Conservation (phyloP, 2,329 filamentous ascomycete genomes). For the Fusarium sp. region DNA sequence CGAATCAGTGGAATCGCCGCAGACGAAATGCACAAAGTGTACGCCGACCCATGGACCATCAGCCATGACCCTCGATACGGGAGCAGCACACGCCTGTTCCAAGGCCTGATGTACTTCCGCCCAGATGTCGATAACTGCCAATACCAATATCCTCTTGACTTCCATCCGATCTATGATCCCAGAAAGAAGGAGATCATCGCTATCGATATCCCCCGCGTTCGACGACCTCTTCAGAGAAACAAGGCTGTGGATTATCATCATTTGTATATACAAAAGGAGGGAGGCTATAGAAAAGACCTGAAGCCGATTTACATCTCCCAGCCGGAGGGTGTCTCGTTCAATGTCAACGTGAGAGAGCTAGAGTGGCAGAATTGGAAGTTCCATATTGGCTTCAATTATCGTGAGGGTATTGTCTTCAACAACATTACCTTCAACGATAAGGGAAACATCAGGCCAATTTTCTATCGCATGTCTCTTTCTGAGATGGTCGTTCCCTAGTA, state of each 20-base stretch:
- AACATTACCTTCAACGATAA: constrained; percentile 92
- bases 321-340: constrained; percentile 88
- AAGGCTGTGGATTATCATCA: constrained; percentile 82
- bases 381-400: constrained; percentile 94
- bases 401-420: constrained; percentile 87
- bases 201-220: constrained; percentile 82
- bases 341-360: constrained; percentile 72
- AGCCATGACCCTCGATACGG: constrained; percentile 92
- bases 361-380: constrained; percentile 95
- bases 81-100: constrained; percentile 79
- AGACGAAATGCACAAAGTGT: constrained; percentile 93
- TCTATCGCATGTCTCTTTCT: constrained; percentile 87
- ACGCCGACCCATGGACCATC: constrained; percentile 96
- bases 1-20: constrained; percentile 79
- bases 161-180: constrained; percentile 89
- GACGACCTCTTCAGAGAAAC: constrained; percentile 74
- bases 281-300: constrained; percentile 78
- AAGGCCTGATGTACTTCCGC: constrained; percentile 97
- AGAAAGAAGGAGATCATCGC: constrained; percentile 80
- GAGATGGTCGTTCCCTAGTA: constrained; percentile 92
- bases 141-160: constrained; percentile 91
- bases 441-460: constrained; percentile 76
- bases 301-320: constrained; percentile 91
- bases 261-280: constrained; percentile 73
- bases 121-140: constrained; percentile 86